Conservation (phyloP, 805 yeast species). For the Saturnispora serradocipensis region DNA sequence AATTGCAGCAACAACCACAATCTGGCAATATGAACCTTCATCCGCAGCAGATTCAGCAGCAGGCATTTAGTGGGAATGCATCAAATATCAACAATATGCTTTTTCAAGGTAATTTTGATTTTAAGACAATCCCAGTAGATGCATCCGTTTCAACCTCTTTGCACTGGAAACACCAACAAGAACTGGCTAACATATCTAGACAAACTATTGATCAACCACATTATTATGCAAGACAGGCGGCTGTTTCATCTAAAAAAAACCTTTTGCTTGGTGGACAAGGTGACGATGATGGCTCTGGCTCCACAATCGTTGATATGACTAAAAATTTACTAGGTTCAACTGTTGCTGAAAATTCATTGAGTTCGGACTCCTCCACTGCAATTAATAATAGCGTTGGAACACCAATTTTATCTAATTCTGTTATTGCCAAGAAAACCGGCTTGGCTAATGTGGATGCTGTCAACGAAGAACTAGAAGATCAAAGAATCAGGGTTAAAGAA, state of each 20-base stretch:
- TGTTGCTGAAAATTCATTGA: conserved; percentile 8
- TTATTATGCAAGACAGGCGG: conserved; percentile 77
- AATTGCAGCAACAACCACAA: conserved; percentile 21
- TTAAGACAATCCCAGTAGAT: conserved; percentile 27
- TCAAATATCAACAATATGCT: conserved; percentile 17
- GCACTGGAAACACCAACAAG: conserved; percentile 75
- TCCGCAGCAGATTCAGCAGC: conserved; percentile 13
- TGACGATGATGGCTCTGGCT: conserved; percentile 10
- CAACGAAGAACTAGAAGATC: conserved; percentile 58
- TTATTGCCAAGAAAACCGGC: conserved; percentile 23
- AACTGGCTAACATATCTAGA: conserved; percentile 63
- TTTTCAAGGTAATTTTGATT: conserved; percentile 13
- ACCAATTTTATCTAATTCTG: conserved; percentile 27
- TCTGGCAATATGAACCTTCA: conserved; percentile 10
- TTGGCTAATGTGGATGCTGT: conserved; percentile 27
- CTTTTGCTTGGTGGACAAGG: conserved; percentile 22
- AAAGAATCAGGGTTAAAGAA: conserved; percentile 49
- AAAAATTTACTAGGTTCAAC: conserved; percentile 24
- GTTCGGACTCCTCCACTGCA: conserved; percentile 13
- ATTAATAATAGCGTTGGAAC: conserved; percentile 31
- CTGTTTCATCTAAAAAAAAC: conserved; percentile 48
- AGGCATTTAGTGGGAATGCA: conserved; percentile 20
- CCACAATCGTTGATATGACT: conserved; percentile 34
- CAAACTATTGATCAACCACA: conserved; percentile 55
- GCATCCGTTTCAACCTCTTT: conserved; percentile 29